These are phyloP conservation scores for Periconia sp. DNA, from an alignment of 2,329 filamentous ascomycete genomes.

Conservation along the genomic window DNA sequence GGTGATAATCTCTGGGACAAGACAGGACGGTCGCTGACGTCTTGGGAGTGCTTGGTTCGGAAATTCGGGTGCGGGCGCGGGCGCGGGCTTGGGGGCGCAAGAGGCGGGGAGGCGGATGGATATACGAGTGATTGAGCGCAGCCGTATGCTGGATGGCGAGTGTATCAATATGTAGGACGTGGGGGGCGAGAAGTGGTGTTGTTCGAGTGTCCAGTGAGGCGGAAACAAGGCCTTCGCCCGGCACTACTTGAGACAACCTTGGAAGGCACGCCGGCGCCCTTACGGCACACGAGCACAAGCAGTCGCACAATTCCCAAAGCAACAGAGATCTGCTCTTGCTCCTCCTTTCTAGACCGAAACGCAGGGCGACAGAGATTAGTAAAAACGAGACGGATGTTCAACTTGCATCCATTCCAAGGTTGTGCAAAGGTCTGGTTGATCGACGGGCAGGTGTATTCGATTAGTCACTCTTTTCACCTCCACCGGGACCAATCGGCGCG, in stretches of 20 bases:
- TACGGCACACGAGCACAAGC: background rate
- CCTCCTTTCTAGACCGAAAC: no score
- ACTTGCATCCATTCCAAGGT: background rate
- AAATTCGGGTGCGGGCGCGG: constrained; percentile 12
- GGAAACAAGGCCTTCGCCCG: background rate
- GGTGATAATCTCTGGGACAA: background rate
- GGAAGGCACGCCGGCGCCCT: no score
- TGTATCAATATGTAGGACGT: background rate
- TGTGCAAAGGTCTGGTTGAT: background rate
- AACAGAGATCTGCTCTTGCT: background rate
- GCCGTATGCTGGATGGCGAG: background rate
- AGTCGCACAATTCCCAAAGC: background rate
- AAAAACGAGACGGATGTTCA: background rate
- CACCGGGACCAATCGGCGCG: constrained; percentile 1
- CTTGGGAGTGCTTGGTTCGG: constrained; percentile 22
- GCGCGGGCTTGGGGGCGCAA: constrained; percentile 2
- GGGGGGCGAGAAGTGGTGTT: background rate
- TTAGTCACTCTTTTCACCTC: background rate
- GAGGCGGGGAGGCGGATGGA: background rate
- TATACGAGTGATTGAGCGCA: background rate
- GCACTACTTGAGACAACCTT: no score
- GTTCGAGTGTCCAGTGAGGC: background rate
- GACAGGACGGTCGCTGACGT: constrained; percentile 23
- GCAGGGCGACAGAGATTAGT: no score
- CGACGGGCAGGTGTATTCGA: background rate